A percentile compares a stretch with the other conserved stretches of the same genome.
Evolutionary conservation across 305 asterid genomes (phyloP).

Genomic region (Plantago coronopus): DNA sequence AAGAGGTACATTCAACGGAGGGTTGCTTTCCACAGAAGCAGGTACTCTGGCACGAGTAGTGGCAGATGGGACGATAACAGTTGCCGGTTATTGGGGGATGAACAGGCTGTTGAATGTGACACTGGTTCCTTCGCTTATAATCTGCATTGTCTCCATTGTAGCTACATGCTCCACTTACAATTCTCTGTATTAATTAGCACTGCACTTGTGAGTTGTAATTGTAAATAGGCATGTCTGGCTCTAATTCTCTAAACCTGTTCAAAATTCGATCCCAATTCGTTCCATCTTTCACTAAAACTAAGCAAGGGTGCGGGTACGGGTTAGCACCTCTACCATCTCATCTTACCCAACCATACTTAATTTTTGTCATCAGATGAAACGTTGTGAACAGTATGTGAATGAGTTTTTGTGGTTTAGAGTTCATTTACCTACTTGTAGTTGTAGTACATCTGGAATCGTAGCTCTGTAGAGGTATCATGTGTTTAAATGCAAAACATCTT

Average conservation of each 20-base stretch:
- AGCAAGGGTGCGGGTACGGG: too few relatives aligned
- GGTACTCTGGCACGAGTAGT: slow-evolving; percentile 75
- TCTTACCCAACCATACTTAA: too few relatives aligned
- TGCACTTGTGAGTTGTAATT: not conserved
- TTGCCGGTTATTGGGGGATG: slow-evolving; percentile 68
- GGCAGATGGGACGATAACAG: slow-evolving; percentile 66
- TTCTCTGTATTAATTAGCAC: slow-evolving; percentile 44
- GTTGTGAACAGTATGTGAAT: too few relatives aligned
- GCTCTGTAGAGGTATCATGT: slow-evolving; percentile 2
- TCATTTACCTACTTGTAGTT: too few relatives aligned
- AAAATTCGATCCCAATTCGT: too few relatives aligned
- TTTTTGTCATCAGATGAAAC: too few relatives aligned
- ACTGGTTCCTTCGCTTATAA: slow-evolving; percentile 61
- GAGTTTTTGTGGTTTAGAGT: too few relatives aligned
- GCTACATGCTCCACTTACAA: slow-evolving; percentile 76
- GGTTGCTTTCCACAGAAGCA: slow-evolving; percentile 71
- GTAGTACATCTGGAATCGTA: not conserved
- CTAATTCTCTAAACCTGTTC: too few relatives aligned
- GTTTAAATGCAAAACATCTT: slow-evolving; percentile 19
- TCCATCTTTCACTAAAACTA: too few relatives aligned
- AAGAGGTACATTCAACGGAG: slow-evolving; percentile 67
- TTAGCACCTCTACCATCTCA: too few relatives aligned
- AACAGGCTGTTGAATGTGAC: slow-evolving; percentile 61
- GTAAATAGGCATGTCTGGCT: too few relatives aligned
- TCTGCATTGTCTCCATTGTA: slow-evolving; percentile 56